Evolutionary conservation across 257 asterid genomes (phyloP), one percentile per base, ranked within the genome.

Genomic region (Primulina tabacum): DNA sequence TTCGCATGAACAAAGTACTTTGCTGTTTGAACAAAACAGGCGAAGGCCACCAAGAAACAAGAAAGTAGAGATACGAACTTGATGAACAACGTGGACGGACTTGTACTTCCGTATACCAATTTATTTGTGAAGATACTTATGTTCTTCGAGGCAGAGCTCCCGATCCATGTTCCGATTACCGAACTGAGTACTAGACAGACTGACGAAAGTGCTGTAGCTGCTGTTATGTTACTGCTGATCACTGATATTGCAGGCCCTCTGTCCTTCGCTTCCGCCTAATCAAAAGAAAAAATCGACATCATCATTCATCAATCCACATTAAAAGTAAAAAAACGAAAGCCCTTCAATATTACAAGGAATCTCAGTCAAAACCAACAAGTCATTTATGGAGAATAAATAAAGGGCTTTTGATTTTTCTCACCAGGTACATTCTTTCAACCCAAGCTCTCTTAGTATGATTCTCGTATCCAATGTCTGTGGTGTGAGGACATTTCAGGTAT

Each of bases 111-210:
- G 63, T 82, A 85, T 14, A 89, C 67, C n/a, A 73, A 67, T 52
- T 50, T 76, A 71, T 77, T 74, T 6, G 77, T 77, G 81, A 87
- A 84, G 26, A 77, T 30, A 59, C 56, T 50, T 0, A 20, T 0
- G 0, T 4, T 4, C 3, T 70, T 87, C 7, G 24, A 17, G 0
- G 58, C 34, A 28, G 87, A 62, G 79, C 89, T 81, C 14, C 95
- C 92, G 0, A 87, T 60, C 96, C 88, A 87, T 9, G 95, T 83
- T 8, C 94, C 96, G 0, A 85, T 73, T 17, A 87, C 6, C 40
- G 94, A 81, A 71, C 81, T 75, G 52, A 89, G 71, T 12, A 78
- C 81, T 33, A 89, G 71, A 32, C 82, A 84, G 30, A 87, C 80
- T 4, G 95, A 82, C 12, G 92, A 74, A 34, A 87, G 74, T 17